Evolutionary conservation across 1,284 basidiomycete genomes (phyloP).

Genomic region (Baeospora myosura): DNA sequence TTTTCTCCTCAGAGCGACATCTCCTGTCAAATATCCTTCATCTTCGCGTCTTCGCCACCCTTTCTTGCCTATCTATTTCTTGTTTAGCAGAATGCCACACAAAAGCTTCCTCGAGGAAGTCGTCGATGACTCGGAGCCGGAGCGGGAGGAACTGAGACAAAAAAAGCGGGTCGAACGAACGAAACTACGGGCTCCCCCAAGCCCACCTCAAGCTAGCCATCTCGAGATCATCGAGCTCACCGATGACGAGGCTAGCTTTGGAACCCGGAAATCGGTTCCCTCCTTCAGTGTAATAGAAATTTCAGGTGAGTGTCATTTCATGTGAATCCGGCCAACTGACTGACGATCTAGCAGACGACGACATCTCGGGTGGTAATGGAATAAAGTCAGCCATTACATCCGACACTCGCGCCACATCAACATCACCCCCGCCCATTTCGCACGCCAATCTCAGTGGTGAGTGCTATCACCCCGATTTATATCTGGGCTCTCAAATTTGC

Average conservation of each 20-base stretch:
- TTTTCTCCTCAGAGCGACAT: no score
- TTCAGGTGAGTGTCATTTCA: slow-evolving; percentile 13
- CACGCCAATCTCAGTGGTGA: no score
- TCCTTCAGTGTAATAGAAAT: slow-evolving; percentile 15
- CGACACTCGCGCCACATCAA: no score
- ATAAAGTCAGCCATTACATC: no score
- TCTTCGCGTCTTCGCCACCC: no score
- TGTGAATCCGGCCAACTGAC: no score
- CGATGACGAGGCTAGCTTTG: slow-evolving; percentile 13
- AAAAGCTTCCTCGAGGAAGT: slow-evolving; percentile 27
- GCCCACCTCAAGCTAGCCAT: slow-evolving; percentile 5
- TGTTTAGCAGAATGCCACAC: no score
- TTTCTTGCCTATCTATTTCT: no score
- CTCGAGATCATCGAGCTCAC: slow-evolving; percentile 20
- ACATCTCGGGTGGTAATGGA: neutral
- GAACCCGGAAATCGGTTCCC: neutral
- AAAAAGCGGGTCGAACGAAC: slow-evolving; percentile 2
- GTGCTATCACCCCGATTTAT: no score
- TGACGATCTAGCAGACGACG: slow-evolving; percentile 3
- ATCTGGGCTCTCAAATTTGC: no score
- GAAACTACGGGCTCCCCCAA: neutral
- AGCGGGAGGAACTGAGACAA: slow-evolving; percentile 42
- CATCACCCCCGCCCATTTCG: no score
- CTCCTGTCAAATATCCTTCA: no score
- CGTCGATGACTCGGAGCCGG: slow-evolving; percentile 64